Conservation (phyloP, 441 rosid species). For the Populus hybrid region DNA sequence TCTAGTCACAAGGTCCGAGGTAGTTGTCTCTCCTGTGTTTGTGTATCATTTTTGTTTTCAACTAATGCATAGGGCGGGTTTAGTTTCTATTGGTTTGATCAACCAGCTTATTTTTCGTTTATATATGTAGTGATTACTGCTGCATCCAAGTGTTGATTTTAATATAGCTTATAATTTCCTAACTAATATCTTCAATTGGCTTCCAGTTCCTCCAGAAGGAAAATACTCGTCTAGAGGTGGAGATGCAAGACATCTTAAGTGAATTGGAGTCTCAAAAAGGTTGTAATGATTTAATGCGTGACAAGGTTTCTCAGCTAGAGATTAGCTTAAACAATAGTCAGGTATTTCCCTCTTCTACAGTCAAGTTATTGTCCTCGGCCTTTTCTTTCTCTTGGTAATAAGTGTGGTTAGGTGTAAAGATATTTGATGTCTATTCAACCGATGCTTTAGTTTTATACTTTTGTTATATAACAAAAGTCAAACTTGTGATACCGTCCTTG, state of each 20-base stretch:
- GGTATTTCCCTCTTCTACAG: conserved; percentile 43
- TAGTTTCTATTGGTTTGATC: not conserved
- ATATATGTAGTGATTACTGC: not conserved
- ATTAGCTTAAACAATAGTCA: conserved; percentile 46
- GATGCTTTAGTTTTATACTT: not conserved
- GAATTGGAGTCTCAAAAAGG: conserved; percentile 58
- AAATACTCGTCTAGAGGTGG: conserved; percentile 47
- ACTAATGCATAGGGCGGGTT: not conserved
- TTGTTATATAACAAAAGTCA: not conserved
- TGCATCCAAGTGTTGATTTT: conserved; percentile 9
- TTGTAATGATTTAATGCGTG: conserved; percentile 45
- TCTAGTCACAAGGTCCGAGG: conserved; percentile 74
- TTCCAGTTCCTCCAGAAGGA: conserved; percentile 71
- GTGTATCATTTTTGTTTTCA: not conserved
- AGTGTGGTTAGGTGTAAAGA: not conserved
- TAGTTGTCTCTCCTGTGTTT: conserved; percentile 43
- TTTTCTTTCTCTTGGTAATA: not conserved
- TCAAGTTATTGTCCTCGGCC: conserved; percentile 2
- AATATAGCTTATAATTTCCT: conserved; percentile 4
- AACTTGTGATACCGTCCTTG: not conserved
- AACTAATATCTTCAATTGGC: conserved; percentile 12
- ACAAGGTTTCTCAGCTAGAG: conserved; percentile 52
- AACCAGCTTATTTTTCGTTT: not conserved
- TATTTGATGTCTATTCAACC: not conserved
- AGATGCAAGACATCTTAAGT: conserved; percentile 46